Conservation (phyloP, 2,329 filamentous ascomycete species). For the Paecilomyces variotii region DNA sequence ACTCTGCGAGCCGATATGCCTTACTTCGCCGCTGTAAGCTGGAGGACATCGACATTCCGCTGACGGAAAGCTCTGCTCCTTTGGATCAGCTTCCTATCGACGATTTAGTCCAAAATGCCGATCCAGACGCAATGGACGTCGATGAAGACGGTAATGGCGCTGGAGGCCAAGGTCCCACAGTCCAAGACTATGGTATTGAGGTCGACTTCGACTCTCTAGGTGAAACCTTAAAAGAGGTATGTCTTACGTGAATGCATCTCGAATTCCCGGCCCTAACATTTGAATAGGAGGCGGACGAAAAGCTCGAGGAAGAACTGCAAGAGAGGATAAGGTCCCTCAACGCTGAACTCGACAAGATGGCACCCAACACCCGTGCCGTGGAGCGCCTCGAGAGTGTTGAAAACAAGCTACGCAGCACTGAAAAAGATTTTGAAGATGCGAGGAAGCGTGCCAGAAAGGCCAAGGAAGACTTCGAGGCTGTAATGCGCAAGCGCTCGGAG, state of each 20-base stretch:
- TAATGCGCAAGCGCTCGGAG: conserved; percentile 76
- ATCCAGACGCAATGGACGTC: conserved; percentile 86
- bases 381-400: conserved; percentile 84
- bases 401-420: conserved; percentile 70
- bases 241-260: conserved; percentile 19
- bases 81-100: conserved; percentile 83
- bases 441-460: conserved; percentile 65
- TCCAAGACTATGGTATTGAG: conserved; percentile 86
- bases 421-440: conserved; percentile 82
- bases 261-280: conserved; percentile 18
- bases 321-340: conserved; percentile 70
- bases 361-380: conserved; percentile 92
- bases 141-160: conserved; percentile 57
- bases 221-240: conserved; percentile 70
- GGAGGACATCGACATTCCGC: conserved; percentile 81
- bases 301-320: conserved; percentile 65
- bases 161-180: conserved; percentile 49
- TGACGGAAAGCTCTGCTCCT: conserved; percentile 59
- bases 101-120: conserved; percentile 62
- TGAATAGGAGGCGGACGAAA: conserved; percentile 56
- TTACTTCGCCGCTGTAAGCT: conserved; percentile 83
- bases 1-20: conserved; percentile 74
- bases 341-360: conserved; percentile 81
- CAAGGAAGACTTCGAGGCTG: conserved; percentile 72
- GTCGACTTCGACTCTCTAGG: conserved; percentile 77